Conservation (phyloP, 139 green algal genomes). For the Choricystis sp. region DNA sequence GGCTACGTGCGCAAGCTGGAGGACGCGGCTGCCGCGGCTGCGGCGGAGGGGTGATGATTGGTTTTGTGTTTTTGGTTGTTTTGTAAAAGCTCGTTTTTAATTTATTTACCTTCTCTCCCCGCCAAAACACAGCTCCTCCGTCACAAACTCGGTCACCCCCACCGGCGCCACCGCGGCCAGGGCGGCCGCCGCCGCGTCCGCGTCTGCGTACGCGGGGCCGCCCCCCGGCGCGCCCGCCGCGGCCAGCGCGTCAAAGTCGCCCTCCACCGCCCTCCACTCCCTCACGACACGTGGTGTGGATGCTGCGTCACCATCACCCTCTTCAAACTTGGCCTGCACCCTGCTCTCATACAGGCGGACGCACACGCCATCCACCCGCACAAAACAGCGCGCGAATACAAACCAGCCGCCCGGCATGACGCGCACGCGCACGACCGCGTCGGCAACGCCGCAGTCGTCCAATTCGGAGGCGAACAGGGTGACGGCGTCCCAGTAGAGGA, state of each 20-base stretch:
- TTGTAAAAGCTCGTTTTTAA: too few relatives aligned
- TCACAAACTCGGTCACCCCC: not conserved
- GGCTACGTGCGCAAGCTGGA: not conserved
- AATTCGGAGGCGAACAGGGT: not conserved
- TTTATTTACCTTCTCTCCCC: too few relatives aligned
- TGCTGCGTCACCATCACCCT: too few relatives aligned
- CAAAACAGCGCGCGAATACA: not conserved
- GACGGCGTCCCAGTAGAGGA: not conserved
- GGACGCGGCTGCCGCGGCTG: too few relatives aligned
- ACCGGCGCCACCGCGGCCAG: not conserved
- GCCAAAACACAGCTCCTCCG: not conserved
- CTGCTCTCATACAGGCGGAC: not conserved
- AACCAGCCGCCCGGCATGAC: not conserved
- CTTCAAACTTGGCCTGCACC: not conserved
- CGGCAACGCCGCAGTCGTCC: not conserved
- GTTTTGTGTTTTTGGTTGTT: too few relatives aligned
- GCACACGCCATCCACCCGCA: not conserved
- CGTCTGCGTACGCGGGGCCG: not conserved
- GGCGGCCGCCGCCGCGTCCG: not conserved
- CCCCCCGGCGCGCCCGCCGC: too few relatives aligned
- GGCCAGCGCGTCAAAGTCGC: not conserved
- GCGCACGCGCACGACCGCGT: not conserved
- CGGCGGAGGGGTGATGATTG: too few relatives aligned
- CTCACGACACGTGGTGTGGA: not conserved
- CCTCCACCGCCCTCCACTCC: not conserved